A percentile compares a stretch with the other conserved stretches of the same genome.
Evolutionary conservation across 805 yeast species (phyloP).

Genomic region (Zygotorulaspora chibaensis): DNA sequence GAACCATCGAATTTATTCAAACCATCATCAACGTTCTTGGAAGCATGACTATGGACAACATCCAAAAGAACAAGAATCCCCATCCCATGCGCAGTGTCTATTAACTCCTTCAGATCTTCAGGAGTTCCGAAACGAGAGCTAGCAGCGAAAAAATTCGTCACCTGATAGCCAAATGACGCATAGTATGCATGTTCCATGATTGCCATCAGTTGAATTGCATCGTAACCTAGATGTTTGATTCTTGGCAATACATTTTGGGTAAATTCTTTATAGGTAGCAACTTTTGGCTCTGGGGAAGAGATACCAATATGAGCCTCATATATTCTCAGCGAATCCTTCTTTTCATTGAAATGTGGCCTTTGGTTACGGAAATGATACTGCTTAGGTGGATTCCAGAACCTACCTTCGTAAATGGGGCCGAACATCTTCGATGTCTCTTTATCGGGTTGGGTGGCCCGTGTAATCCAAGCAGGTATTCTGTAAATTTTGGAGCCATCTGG

Average conservation of each 20-base stretch:
- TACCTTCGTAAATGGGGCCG: constrained; percentile 64
- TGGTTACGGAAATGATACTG: constrained; percentile 56
- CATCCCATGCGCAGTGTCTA: constrained; percentile 86
- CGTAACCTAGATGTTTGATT: constrained; percentile 80
- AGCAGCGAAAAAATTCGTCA: constrained; percentile 85
- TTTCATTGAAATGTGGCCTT: constrained; percentile 51
- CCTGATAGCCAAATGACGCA: constrained; percentile 97
- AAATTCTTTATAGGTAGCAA: constrained; percentile 84
- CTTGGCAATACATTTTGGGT: constrained; percentile 77
- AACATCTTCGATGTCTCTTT: constrained; percentile 42
- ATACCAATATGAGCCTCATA: constrained; percentile 97
- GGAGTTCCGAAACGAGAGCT: constrained; percentile 94
- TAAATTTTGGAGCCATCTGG: constrained; percentile 69
- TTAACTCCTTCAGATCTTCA: constrained; percentile 83
- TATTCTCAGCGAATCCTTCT: constrained; percentile 55
- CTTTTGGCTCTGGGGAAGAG: constrained; percentile 80
- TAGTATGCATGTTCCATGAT: constrained; percentile 98
- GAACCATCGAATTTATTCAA: constrained; percentile 91
- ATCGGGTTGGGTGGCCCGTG: constrained; percentile 73
- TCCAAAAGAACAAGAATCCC: constrained; percentile 86
- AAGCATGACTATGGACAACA: constrained; percentile 94
- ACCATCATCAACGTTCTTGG: constrained; percentile 92
- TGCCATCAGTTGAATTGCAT: constrained; percentile 94
- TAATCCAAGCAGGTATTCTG: constrained; percentile 86
- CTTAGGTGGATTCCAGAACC: constrained; percentile 84